phyloP scores from a whole-genome alignment of 345 rosid genomes.

The Salix udensis region DNA sequence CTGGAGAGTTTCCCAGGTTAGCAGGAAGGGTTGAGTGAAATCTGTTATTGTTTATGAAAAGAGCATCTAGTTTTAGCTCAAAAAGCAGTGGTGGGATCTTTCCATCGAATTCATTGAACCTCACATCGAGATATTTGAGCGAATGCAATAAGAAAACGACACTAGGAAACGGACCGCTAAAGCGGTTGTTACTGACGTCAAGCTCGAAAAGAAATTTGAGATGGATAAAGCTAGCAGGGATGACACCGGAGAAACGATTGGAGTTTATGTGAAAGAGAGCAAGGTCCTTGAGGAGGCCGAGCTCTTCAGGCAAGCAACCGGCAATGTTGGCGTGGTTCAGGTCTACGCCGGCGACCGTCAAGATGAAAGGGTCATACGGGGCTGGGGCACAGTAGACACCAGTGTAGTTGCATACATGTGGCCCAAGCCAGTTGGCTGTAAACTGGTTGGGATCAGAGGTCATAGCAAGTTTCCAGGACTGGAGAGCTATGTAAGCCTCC shows the following conservation, averaged over 20 bases:
- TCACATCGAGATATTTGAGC: constrained; percentile 68
- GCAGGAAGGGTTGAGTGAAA: constrained; percentile 52
- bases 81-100: constrained; percentile 51
- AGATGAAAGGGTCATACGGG: constrained; percentile 39
- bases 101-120: constrained; percentile 62
- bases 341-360: constrained; percentile 81
- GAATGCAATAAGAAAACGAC: constrained; percentile 60
- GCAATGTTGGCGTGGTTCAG: constrained; percentile 66
- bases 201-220: constrained; percentile 59
- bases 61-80: constrained; percentile 69
- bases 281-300: constrained; percentile 72
- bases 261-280: constrained; percentile 76
- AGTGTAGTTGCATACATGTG: constrained; percentile 82
- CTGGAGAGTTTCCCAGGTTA: constrained; percentile 74
- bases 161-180: constrained; percentile 56
- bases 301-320: constrained; percentile 60
- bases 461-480: constrained; percentile 69
- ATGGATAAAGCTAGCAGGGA: constrained; percentile 42
- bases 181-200: constrained; percentile 72
- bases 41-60: constrained; percentile 71
- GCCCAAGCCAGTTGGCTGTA: constrained; percentile 76
- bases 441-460: constrained; percentile 62
- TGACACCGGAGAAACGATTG: constrained; percentile 54
- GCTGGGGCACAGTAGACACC: constrained; percentile 77
- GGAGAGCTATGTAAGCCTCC: constrained; percentile 63